These are phyloP conservation scores for Acanthamoeba comandoni DNA, from an alignment of 208 protist species.

Conservation along the genomic window DNA sequence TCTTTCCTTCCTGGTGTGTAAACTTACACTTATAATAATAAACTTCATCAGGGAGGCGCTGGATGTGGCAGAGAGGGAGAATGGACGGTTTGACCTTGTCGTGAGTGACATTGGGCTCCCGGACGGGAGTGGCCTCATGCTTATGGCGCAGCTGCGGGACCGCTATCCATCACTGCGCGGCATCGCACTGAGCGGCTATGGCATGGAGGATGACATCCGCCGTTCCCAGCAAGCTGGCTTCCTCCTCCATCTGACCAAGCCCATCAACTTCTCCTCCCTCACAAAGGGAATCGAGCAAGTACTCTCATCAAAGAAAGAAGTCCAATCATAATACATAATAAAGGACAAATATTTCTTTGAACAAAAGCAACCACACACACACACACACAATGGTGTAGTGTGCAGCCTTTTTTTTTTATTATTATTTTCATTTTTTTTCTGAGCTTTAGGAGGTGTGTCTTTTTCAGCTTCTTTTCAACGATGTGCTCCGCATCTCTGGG, in stretches of 20 bases:
- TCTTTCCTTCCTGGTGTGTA: no score
- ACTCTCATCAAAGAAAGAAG: no score
- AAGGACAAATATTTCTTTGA: no score
- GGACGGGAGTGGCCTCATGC: constrained; percentile 23
- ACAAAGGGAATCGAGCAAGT: neutral
- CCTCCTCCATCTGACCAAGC: constrained; percentile 68
- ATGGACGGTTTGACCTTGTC: constrained; percentile 55
- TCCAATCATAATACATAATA: no score
- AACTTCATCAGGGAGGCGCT: constrained; percentile 40
- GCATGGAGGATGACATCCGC: constrained; percentile 73
- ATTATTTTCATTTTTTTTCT: neutral
- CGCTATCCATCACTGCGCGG: constrained; percentile 2
- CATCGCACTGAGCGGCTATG: constrained; percentile 68
- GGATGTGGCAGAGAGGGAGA: constrained; percentile 14
- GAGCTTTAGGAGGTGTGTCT: constrained; percentile 21
- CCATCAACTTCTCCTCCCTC: constrained; percentile 32
- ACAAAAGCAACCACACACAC: no score
- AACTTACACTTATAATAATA: no score
- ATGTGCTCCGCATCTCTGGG: constrained; percentile 17
- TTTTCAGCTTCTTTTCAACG: constrained; percentile 1
- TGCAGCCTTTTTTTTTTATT: no score
- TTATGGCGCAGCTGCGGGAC: constrained; percentile 45
- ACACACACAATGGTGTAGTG: neutral
- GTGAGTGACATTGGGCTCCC: constrained; percentile 72
- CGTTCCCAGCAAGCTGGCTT: constrained; percentile 32